Evolutionary conservation across 371 early-diverging fungal species (phyloP).

Genomic region (Mucor lusitanicus): DNA sequence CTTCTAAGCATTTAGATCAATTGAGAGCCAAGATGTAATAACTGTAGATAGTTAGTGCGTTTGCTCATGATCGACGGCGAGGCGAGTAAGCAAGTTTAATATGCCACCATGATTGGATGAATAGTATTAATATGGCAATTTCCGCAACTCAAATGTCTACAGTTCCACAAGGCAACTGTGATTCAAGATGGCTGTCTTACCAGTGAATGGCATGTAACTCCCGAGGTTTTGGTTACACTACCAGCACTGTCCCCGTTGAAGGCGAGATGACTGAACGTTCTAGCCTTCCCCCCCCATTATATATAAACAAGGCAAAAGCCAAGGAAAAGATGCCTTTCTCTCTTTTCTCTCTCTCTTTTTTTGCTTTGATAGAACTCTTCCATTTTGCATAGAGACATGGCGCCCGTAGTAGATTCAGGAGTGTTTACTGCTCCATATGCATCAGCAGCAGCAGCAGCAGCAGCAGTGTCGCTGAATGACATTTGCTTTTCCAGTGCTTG

Average conservation of each 20-base stretch:
- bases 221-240: not conserved
- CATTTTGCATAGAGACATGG: constrained; percentile 5
- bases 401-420: not conserved
- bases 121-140: not conserved
- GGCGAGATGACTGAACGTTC: constrained; percentile 13
- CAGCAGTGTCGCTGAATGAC: not conserved
- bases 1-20: not conserved
- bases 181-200: not conserved
- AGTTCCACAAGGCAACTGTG: not conserved
- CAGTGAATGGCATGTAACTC: not conserved
- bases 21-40: not conserved
- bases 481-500: constrained; percentile 47
- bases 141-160: not conserved
- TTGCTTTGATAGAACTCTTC: not conserved
- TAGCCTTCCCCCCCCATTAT: not conserved
- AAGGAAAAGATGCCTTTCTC: not conserved
- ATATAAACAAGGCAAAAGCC: not conserved
- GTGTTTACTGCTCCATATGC: not conserved
- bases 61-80: not conserved
- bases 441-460: not conserved
- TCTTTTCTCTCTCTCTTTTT: not conserved
- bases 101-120: not conserved
- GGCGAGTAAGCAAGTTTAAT: not conserved
- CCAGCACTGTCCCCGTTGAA: constrained; percentile 2
- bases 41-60: not conserved